Conservation (phyloP, 768 basidiomycete genomes). For the Coprinopsis sp. region DNA sequence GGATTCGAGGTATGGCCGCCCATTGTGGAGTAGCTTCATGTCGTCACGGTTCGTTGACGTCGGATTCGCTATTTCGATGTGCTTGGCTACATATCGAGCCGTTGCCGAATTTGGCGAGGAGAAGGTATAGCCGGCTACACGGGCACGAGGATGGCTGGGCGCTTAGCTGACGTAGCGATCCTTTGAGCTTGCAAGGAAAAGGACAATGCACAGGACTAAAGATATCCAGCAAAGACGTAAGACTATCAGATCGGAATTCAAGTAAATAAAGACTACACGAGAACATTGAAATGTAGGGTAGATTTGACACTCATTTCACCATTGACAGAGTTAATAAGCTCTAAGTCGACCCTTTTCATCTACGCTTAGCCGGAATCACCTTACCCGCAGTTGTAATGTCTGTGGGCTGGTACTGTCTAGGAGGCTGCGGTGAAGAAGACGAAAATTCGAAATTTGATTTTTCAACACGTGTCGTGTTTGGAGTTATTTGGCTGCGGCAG, state of each 20-base stretch:
- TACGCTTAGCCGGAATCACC: constrained; percentile 10
- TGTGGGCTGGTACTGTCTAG: constrained; percentile 10
- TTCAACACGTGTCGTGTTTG: no score
- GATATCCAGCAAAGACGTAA: not conserved
- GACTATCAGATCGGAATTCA: not conserved
- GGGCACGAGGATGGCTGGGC: no score
- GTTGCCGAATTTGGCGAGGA: no score
- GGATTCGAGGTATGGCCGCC: no score
- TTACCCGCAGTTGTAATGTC: constrained; percentile 1
- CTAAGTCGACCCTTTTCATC: constrained; percentile 2
- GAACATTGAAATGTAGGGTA: not conserved
- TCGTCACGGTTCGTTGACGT: no score
- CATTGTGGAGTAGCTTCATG: no score
- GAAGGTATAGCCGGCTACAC: no score
- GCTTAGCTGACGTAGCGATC: no score
- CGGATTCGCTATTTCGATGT: no score
- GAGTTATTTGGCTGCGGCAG: no score
- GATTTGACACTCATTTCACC: constrained; percentile 8
- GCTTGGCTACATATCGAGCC: no score
- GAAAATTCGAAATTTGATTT: not conserved
- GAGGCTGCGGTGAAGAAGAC: constrained; percentile 4
- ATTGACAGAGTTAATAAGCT: constrained; percentile 3
- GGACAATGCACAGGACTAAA: not conserved
- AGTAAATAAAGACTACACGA: not conserved
- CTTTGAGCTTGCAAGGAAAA: no score